A percentile compares a stretch with the other conserved stretches of the same genome.
These are phyloP conservation scores for Ogataea hybrid DNA, from an alignment of 1,139 yeast genomes.

Conservation along the genomic window DNA sequence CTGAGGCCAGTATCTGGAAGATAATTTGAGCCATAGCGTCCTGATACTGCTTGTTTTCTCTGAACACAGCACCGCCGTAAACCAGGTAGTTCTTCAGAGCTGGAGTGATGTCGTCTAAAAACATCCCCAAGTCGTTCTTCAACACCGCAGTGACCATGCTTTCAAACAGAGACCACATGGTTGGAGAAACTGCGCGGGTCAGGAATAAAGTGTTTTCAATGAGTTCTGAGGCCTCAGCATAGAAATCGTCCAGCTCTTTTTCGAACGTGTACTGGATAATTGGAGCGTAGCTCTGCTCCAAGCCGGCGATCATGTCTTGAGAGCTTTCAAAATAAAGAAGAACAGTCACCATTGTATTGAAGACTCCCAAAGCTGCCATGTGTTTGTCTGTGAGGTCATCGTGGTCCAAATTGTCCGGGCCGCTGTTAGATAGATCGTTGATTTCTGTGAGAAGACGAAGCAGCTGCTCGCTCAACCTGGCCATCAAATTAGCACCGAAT, in stretches of 20 bases:
- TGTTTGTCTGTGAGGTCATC: conserved; percentile 68
- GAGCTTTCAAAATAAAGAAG: conserved; percentile 84
- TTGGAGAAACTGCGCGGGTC: conserved; percentile 65
- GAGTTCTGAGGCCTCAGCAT: conserved; percentile 78
- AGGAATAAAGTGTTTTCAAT: conserved; percentile 84
- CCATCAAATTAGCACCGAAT: conserved; percentile 84
- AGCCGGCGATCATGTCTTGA: conserved; percentile 56
- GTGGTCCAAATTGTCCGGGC: conserved; percentile 43
- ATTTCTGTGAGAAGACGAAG: conserved; percentile 71
- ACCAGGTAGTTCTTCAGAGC: conserved; percentile 74
- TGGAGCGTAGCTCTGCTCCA: conserved; percentile 76
- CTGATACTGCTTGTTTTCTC: conserved; percentile 35
- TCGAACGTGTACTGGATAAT: conserved; percentile 65
- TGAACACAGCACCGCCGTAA: conserved; percentile 60
- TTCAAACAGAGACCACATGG: conserved; percentile 73
- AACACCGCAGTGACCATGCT: conserved; percentile 50
- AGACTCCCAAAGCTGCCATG: conserved; percentile 82
- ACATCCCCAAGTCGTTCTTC: conserved; percentile 35
- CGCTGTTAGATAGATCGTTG: conserved; percentile 55
- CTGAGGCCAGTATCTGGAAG: conserved; percentile 30
- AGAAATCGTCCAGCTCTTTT: conserved; percentile 71
- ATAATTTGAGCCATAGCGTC: conserved; percentile 28
- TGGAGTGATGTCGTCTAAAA: conserved; percentile 75
- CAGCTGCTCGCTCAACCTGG: conserved; percentile 76
- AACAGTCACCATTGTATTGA: conserved; percentile 88